phyloP scores from a whole-genome alignment of 805 yeast species.

The Danielozyma ontarioensis region DNA sequence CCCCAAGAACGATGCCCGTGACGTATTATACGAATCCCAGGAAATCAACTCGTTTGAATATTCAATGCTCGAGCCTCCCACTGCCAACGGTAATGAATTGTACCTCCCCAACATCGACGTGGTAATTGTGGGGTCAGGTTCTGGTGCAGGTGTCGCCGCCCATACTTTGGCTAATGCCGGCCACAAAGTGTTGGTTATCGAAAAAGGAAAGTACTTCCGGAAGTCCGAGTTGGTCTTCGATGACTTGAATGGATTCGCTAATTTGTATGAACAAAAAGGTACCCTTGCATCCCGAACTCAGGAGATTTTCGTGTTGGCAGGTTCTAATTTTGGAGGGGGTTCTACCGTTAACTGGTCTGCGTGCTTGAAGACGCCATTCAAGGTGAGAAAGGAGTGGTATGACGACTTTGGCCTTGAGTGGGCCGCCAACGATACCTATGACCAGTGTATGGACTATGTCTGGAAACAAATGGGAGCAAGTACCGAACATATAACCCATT shows the following conservation, averaged over 20 bases:
- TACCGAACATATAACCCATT: conserved; percentile 34
- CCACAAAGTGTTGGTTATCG: conserved; percentile 39
- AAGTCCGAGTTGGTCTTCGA: conserved; percentile 29
- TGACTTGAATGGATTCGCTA: conserved; percentile 31
- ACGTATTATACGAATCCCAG: conserved; percentile 21
- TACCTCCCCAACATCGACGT: conserved; percentile 38
- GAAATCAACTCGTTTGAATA: conserved; percentile 21
- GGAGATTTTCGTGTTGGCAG: conserved; percentile 39
- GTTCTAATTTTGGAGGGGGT: conserved; percentile 55
- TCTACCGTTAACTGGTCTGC: conserved; percentile 58
- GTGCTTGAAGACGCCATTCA: conserved; percentile 43
- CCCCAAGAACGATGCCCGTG: conserved; percentile 30
- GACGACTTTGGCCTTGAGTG: conserved; percentile 40
- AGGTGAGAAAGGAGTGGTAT: conserved; percentile 49
- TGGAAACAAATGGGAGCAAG: conserved; percentile 46
- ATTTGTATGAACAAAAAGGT: conserved; percentile 39
- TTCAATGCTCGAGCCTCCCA: conserved; percentile 26
- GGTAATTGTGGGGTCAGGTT: conserved; percentile 47
- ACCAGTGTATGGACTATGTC: conserved; percentile 42
- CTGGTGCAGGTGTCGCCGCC: conserved; percentile 51
- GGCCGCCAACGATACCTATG: conserved; percentile 39
- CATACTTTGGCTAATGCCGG: conserved; percentile 41
- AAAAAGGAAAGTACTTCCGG: conserved; percentile 43
- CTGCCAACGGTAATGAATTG: conserved; percentile 21
- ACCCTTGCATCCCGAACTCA: conserved; percentile 27